phyloP scores from a whole-genome alignment of 352 stramenopile genomes.

The Stephanocyclus meneghinianus region DNA sequence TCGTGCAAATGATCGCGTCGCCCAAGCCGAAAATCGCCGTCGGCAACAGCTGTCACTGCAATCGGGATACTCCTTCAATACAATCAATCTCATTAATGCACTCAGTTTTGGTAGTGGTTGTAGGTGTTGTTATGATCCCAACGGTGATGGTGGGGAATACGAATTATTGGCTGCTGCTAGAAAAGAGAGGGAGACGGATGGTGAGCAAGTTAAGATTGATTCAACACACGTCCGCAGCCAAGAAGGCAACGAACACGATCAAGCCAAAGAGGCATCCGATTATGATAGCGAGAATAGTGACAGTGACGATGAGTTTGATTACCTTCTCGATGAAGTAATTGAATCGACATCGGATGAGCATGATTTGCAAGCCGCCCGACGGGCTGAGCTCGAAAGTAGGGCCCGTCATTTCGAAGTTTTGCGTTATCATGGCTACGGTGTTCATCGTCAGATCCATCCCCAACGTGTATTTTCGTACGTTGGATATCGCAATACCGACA shows the following conservation, averaged over 20 bases:
- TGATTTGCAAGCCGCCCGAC: slow-evolving; percentile 52
- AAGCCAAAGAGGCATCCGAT: slow-evolving; percentile 5
- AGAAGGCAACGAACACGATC: slow-evolving; percentile 8
- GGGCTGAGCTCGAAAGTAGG: slow-evolving; percentile 65
- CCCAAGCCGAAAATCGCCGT: slow-evolving; percentile 59
- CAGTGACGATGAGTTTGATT: slow-evolving; percentile 76
- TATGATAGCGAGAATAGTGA: slow-evolving; percentile 29
- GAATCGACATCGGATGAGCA: slow-evolving; percentile 21
- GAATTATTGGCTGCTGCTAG: slow-evolving; percentile 46
- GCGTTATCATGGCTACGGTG: slow-evolving; percentile 71
- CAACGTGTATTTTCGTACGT: slow-evolving; percentile 54
- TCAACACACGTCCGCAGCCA: background rate
- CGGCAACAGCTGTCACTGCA: background rate
- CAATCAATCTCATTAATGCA: slow-evolving; percentile 57
- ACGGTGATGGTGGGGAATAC: slow-evolving; percentile 77
- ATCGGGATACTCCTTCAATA: slow-evolving; percentile 6
- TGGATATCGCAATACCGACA: slow-evolving; percentile 36
- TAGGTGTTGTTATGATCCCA: slow-evolving; percentile 78
- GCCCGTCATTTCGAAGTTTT: slow-evolving; percentile 52
- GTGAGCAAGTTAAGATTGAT: slow-evolving; percentile 9
- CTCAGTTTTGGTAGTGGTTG: slow-evolving; percentile 61
- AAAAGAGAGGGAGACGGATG: slow-evolving; percentile 1
- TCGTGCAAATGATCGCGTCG: slow-evolving; percentile 64
- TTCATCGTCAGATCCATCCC: slow-evolving; percentile 74
- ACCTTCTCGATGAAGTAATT: slow-evolving; percentile 70